Evolutionary conservation across 345 rosid genomes (phyloP), one percentile per base, ranked within the genome.

Genomic region (Isatis tinctoria): DNA sequence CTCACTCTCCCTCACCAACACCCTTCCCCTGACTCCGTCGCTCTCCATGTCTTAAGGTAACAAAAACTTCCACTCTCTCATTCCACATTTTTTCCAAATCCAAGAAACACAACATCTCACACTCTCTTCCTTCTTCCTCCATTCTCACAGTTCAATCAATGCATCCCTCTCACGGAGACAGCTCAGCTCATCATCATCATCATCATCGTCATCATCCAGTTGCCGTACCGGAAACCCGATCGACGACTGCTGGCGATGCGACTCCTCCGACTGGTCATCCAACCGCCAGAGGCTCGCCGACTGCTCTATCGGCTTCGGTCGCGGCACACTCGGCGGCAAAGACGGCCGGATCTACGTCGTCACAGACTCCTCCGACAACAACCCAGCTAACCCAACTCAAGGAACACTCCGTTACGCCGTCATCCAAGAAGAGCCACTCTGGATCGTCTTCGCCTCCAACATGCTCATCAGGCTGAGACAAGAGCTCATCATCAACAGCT

Each of bases 331-430:
- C 4, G 97, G 97, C 8, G 97, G 97, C 8, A 82, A 72, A 58
- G 85, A 81, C 28, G 97, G 97, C 5, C 83, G 77, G 72, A 81
- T 85, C 90, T 92, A 92, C 78, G 81, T 85, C 20, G 96, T 92
- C 0, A 88, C 93, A 0, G 97, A 92, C 82, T 88, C 96, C 17
- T 92, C 97, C 33, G 97, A 92, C 84, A 54, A 17, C 36, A 80
- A 90, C 66, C 74, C 92, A 1, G 74, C 83, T 0, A 81, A 84
- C 81, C 97, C 97, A 5, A 79, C 80, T 0, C 92, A 87, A 0
- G 97, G 97, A 6, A 92, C 96, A 0, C 92, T 92, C 57, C 93
- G 97, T 5, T 61, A 84, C 76, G 97, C 79, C 27, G 92, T 80
- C 24, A 85, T 90, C 80, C 97, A 90, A 66, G 76, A 65, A 18